These are phyloP conservation scores for Plasmodium malariae DNA, from an alignment of 169 alveolate genomes.

Conservation along the genomic window DNA sequence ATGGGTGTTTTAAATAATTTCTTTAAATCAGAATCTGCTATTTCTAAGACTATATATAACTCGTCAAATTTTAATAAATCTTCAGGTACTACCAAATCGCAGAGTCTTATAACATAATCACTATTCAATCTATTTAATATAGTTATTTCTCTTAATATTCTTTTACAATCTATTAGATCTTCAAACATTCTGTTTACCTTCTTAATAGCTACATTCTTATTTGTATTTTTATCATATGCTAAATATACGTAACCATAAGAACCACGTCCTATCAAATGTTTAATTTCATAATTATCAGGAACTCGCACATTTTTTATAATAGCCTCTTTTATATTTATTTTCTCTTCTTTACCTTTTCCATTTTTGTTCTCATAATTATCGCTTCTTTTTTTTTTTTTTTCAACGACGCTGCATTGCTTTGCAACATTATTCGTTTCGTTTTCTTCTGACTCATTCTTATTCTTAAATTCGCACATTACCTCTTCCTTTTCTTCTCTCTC, in stretches of 20 bases:
- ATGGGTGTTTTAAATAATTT: slow-evolving; percentile 95
- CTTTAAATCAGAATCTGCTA: slow-evolving; percentile 97
- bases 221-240: slow-evolving; percentile 89
- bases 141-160: slow-evolving; percentile 96
- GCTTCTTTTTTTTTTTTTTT: not conserved
- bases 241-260: slow-evolving; percentile 94
- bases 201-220: slow-evolving; percentile 95
- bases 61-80: slow-evolving; percentile 93
- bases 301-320: slow-evolving; percentile 70
- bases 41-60: slow-evolving; percentile 97
- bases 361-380: not conserved
- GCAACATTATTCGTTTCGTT: not conserved
- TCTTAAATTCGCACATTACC: not conserved
- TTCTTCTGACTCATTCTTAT: not conserved
- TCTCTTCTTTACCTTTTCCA: slow-evolving; percentile 20
- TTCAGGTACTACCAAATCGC: slow-evolving; percentile 94
- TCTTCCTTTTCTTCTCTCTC: slow-evolving; percentile 24
- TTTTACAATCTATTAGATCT: slow-evolving; percentile 96
- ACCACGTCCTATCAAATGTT: slow-evolving; percentile 94
- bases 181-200: slow-evolving; percentile 96
- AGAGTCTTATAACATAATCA: slow-evolving; percentile 92
- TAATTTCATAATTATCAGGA: slow-evolving; percentile 91
- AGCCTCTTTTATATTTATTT: slow-evolving; percentile 68
- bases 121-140: slow-evolving; percentile 94
- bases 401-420: slow-evolving; percentile 1